A percentile compares a stretch with the other conserved stretches of the same genome.
phyloP scores from a whole-genome alignment of 441 rosid genomes.

The Flueggea neowawraea region DNA sequence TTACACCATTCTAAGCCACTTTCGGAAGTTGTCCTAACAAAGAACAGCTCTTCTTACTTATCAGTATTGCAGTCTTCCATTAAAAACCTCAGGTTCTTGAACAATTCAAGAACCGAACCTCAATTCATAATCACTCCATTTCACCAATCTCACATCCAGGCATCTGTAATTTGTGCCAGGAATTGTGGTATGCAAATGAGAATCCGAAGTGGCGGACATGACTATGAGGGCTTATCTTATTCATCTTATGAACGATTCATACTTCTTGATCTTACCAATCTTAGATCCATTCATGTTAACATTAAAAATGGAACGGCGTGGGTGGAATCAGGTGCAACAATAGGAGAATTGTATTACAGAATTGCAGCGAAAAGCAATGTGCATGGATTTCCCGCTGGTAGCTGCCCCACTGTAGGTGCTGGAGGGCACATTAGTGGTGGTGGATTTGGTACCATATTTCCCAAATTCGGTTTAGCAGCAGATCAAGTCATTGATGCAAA shows the following conservation, averaged over 20 bases:
- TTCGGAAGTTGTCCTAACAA: neutral
- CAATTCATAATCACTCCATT: slow-evolving; percentile 45
- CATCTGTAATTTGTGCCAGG: slow-evolving; percentile 38
- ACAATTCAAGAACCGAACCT: slow-evolving; percentile 14
- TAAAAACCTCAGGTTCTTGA: slow-evolving; percentile 10
- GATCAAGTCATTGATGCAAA: slow-evolving; percentile 53
- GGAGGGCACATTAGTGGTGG: slow-evolving; percentile 71
- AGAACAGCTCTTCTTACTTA: neutral
- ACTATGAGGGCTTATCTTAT: slow-evolving; percentile 61
- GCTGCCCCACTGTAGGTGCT: slow-evolving; percentile 51
- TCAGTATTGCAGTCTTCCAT: slow-evolving; percentile 10
- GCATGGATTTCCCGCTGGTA: slow-evolving; percentile 56
- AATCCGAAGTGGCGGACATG: slow-evolving; percentile 64
- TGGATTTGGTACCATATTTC: slow-evolving; percentile 44
- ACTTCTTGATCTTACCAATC: slow-evolving; percentile 28
- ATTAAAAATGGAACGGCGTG: slow-evolving; percentile 41
- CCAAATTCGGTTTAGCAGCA: slow-evolving; percentile 57
- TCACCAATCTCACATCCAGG: slow-evolving; percentile 42
- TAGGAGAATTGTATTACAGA: slow-evolving; percentile 57
- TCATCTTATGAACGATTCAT: slow-evolving; percentile 34
- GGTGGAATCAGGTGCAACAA: slow-evolving; percentile 55
- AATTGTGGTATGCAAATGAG: slow-evolving; percentile 34
- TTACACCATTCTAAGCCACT: slow-evolving; percentile 5
- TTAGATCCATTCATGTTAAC: slow-evolving; percentile 16
- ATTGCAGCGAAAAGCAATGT: slow-evolving; percentile 37